These are phyloP conservation scores for Cyberlindnera suaveolens DNA, from an alignment of 805 yeast species.

Conservation along the genomic window DNA sequence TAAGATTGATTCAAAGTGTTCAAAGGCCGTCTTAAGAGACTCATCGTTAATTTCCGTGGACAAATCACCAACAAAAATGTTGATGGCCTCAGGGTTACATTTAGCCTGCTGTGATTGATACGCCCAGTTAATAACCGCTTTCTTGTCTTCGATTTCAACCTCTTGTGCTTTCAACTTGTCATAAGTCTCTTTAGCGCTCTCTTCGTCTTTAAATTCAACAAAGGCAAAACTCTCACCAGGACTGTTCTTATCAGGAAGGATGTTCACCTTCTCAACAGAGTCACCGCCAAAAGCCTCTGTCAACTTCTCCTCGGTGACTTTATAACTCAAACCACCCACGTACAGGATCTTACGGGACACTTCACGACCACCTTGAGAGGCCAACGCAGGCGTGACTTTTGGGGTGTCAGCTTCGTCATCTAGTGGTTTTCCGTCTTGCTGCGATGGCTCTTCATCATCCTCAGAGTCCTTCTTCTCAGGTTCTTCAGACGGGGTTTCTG, in stretches of 20 bases:
- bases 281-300: slow-evolving; percentile 61
- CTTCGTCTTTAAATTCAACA: slow-evolving; percentile 59
- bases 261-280: slow-evolving; percentile 56
- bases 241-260: slow-evolving; percentile 69
- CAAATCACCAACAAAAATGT: slow-evolving; percentile 82
- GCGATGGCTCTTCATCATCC: neutral
- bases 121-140: slow-evolving; percentile 72
- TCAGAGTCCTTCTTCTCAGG: neutral
- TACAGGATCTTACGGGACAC: slow-evolving; percentile 66
- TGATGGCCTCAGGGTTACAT: slow-evolving; percentile 47
- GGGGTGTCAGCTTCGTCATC: slow-evolving; percentile 5
- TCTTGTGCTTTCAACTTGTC: slow-evolving; percentile 33
- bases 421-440: neutral
- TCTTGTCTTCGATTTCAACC: slow-evolving; percentile 39
- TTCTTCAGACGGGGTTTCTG: no score
- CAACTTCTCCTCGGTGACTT: slow-evolving; percentile 57
- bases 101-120: slow-evolving; percentile 70
- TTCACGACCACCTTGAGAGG: slow-evolving; percentile 77
- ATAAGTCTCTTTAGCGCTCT: slow-evolving; percentile 57
- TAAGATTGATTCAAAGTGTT: slow-evolving; percentile 49
- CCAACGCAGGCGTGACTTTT: slow-evolving; percentile 54
- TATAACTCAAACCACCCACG: slow-evolving; percentile 66
- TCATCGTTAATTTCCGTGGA: slow-evolving; percentile 81
- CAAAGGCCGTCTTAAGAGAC: slow-evolving; percentile 49
- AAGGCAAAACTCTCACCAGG: slow-evolving; percentile 78